These are phyloP conservation scores for Fusarium mundagurra DNA, from an alignment of 2,329 filamentous ascomycete species.

Conservation along the genomic window DNA sequence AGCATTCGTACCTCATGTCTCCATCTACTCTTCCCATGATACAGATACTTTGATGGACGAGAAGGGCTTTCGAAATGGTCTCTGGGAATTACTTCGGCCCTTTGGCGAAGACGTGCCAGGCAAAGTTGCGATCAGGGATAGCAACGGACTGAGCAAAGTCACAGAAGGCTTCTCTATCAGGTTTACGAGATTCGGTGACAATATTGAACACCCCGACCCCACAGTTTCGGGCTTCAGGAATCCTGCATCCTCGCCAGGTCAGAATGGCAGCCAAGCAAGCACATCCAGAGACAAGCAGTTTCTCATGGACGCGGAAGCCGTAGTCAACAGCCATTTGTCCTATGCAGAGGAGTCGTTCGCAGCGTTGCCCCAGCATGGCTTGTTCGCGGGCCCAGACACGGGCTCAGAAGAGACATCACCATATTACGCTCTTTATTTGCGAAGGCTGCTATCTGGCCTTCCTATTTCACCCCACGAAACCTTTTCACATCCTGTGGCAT, in stretches of 20 bases:
- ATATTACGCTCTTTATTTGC: slow-evolving; percentile 86
- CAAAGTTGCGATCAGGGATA: slow-evolving; percentile 91
- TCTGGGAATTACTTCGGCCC: slow-evolving; percentile 87
- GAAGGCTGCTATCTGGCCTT: slow-evolving; percentile 82
- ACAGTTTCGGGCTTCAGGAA: slow-evolving; percentile 43
- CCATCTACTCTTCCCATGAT: slow-evolving; percentile 86
- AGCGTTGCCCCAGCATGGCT: slow-evolving; percentile 47
- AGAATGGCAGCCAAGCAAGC: slow-evolving; percentile 42
- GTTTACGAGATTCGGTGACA: slow-evolving; percentile 77
- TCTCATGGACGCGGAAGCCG: slow-evolving; percentile 77
- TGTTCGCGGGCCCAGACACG: slow-evolving; percentile 53
- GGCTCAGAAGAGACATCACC: slow-evolving; percentile 70
- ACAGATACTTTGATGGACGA: slow-evolving; percentile 81
- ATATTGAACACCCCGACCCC: slow-evolving; percentile 62
- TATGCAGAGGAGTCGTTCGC: slow-evolving; percentile 73
- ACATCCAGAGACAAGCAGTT: slow-evolving; percentile 45
- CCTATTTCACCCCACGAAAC: slow-evolving; percentile 88
- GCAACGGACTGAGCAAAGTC: slow-evolving; percentile 80
- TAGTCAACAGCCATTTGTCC: slow-evolving; percentile 81
- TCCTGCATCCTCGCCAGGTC: slow-evolving; percentile 52
- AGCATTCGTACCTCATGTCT: slow-evolving; percentile 89
- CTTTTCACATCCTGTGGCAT: slow-evolving; percentile 92
- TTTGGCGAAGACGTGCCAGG: slow-evolving; percentile 91
- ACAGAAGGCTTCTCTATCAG: slow-evolving; percentile 93
- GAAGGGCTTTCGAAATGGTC: slow-evolving; percentile 85